phyloP scores from a whole-genome alignment of 2,329 filamentous ascomycete species.

The Chrysoporthe deuterocubensis region DNA sequence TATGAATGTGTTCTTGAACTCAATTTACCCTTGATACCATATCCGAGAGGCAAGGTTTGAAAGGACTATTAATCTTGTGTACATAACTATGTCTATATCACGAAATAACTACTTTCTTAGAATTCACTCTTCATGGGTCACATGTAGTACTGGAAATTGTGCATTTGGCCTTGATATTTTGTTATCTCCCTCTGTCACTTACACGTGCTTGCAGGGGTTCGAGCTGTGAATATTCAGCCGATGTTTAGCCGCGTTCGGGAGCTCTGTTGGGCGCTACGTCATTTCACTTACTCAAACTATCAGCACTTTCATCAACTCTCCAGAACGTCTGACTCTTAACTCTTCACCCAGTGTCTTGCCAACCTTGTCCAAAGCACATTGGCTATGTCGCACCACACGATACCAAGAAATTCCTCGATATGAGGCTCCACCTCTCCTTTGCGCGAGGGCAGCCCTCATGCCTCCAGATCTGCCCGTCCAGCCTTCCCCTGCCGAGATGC shows the following conservation, averaged over 20 bases:
- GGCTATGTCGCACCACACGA: slow-evolving; percentile 19
- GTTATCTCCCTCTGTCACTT: not conserved
- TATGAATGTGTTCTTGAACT: not conserved
- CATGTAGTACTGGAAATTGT: not conserved
- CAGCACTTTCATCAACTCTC: not conserved
- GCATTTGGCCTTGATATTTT: not conserved
- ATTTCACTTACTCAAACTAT: not conserved
- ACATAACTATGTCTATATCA: not conserved
- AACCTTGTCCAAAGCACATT: not conserved
- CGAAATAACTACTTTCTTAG: too few relatives aligned
- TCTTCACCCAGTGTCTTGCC: not conserved
- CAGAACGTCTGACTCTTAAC: not conserved
- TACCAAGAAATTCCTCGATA: slow-evolving; percentile 10
- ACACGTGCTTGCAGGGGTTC: slow-evolving; percentile 1
- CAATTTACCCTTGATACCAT: not conserved
- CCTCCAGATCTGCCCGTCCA: slow-evolving; percentile 17
- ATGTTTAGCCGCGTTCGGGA: not conserved
- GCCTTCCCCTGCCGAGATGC: slow-evolving; percentile 8
- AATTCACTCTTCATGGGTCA: not conserved
- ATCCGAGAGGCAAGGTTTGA: not conserved
- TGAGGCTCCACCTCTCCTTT: slow-evolving; percentile 23
- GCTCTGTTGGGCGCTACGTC: slow-evolving; percentile 3
- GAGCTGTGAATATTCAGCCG: not conserved
- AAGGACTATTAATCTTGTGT: not conserved
- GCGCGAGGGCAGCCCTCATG: slow-evolving; percentile 21